Base-by-base conservation (phyloP, 805 yeast species). In the Blastobotrys americana region DNA sequence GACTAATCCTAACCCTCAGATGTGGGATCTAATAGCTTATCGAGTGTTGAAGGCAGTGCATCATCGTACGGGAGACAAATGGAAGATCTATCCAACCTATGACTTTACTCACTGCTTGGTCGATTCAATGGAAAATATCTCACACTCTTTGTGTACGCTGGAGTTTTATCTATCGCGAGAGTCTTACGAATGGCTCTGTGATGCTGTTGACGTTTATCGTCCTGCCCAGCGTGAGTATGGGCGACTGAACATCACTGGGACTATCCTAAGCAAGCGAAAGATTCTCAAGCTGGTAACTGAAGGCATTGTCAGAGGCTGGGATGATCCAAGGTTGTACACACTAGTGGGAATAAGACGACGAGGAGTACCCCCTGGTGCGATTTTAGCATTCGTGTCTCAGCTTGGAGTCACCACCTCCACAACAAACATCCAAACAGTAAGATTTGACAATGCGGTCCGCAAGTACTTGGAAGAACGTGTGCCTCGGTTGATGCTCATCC, bases 171-270 rank as follows among this genome's bases (percentile, higher is more conserved):
- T 90, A 46, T 83, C 95, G 21, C 78, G 99, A 61, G 95, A 90
- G 69, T 82, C 94, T 59, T 93, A 93, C 65, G 99, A 93, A 68
- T 93, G 99, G 99, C 75, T 93, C 55, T 90, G 97, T 71, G 97
- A 93, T 57, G 89, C 82, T 33, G 78, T 93, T 48, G 89, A 85
- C 59, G 96, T 93, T 39, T 93, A 87, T 69, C 82, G 96, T 72
- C 98, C 99, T 25, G 96, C 97, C 9, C 99, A 93, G 75, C 82
- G 98, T 65, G 99, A 93, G 67, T 93, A 89, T 58, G 99, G 99
- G 54, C 80, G 98, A 65, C 77, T 93, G 63, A 93, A 89, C 65
- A 77, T 93, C 55, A 84, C 95, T 2, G 98, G 98, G 45, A 85
- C 97, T 8, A 79, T 93, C 50, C 70, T 93, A 77, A 86, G 96